Conservation (phyloP, 805 yeast species). For the Komagataella mondaviorum region DNA sequence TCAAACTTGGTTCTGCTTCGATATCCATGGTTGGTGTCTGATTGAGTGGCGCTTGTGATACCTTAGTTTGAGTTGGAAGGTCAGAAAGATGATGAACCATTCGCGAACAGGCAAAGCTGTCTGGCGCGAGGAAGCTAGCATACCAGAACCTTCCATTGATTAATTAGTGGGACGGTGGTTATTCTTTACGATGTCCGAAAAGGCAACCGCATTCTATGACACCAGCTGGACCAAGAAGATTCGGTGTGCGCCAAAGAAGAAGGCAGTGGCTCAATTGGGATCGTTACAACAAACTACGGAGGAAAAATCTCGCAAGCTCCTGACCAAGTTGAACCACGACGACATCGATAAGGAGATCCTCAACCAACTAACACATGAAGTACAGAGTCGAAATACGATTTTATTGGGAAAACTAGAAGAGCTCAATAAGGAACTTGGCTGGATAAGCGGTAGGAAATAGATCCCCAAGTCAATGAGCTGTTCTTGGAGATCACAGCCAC, state of each 20-base stretch:
- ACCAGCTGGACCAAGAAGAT: neutral
- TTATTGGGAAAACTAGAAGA: neutral
- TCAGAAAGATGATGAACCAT: neutral
- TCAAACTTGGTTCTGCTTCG: constrained; percentile 58
- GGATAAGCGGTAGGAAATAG: neutral
- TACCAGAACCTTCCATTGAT: neutral
- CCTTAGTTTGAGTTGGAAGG: neutral
- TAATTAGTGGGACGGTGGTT: neutral
- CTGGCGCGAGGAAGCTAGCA: neutral
- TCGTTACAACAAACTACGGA: neutral
- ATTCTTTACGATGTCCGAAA: neutral
- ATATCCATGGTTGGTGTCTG: constrained; percentile 25
- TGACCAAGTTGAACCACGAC: neutral
- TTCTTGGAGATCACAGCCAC: too few species aligned
- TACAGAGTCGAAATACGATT: neutral
- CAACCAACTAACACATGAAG: neutral
- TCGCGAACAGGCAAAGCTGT: neutral
- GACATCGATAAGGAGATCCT: neutral
- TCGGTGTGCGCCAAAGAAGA: neutral
- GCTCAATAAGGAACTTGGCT: neutral
- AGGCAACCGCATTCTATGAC: neutral
- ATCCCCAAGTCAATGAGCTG: neutral
- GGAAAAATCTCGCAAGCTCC: neutral
- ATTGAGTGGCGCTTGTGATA: neutral
- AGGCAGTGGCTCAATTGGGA: neutral